Evolutionary conservation across 495 filamentous ascomycete species (phyloP), one percentile per base, ranked within the genome.

Genomic region (Aspergillus haitiensis): DNA sequence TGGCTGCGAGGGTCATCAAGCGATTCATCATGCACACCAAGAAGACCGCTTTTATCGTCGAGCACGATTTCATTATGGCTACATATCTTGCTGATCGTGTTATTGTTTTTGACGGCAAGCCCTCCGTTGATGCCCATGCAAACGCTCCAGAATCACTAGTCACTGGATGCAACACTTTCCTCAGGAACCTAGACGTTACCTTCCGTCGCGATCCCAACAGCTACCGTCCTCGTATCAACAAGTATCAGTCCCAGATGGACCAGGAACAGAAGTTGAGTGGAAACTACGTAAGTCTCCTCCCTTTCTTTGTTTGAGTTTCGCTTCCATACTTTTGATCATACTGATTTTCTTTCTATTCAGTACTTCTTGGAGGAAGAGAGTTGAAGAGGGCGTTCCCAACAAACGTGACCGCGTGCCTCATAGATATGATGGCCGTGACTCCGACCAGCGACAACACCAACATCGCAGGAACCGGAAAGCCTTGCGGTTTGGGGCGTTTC

Each of bases 1-100:
- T 98, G 59, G 94, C 93, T 61, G 88, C 92, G 50, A 86, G 93
- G 69, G 94, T 98, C 66, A 98, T 98, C 80, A 98, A 98, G 81
- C 88, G 94, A 60, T 98, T 97, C 84, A 97, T 98, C 67, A 98
- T 98, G 94, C 93, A 98, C 81, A 86, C 91, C 58, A 98, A 98
- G 87, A 98, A 98, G 83, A 98, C 94, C 1, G 94, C 95, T 37
- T 98, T 98, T 73, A 85, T 98, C 62, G 94, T 98, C 66, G 94
- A 98, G 86, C 94, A 98, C 88, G 95, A 98, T 86, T 98, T 98
- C 80, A 98, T 97, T 80, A 98, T 98, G 94, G 92, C 92, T 33
- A 90, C 94, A 15, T 98, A 98, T 73, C 86, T 98, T 16, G 94
- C 95, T 42, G 94, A 98, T 68, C 90, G 93, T 65, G 94, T 98